A percentile compares a stretch with the other conserved stretches of the same genome.
Evolutionary conservation across 768 basidiomycete genomes (phyloP).

Genomic region (Paxillus involutus): DNA sequence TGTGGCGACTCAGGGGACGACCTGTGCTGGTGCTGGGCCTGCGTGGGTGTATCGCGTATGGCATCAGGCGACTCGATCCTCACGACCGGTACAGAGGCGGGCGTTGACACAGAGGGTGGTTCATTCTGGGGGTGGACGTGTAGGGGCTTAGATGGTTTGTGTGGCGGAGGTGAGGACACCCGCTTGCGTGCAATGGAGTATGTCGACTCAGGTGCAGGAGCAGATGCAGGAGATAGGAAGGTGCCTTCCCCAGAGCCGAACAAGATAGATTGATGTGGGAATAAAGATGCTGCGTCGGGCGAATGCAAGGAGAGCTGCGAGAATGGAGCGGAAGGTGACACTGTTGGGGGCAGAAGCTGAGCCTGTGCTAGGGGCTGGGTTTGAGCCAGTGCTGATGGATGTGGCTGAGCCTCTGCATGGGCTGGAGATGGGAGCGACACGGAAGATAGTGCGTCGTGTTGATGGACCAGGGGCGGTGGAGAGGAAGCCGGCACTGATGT

Average conservation of each 20-base stretch:
- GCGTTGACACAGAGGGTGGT: not conserved
- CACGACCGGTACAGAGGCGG: slow-evolving; percentile 11
- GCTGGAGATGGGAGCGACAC: not conserved
- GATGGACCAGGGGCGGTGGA: not conserved
- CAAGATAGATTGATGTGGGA: slow-evolving; percentile 9
- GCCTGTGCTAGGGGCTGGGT: slow-evolving; percentile 1
- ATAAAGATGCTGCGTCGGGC: slow-evolving; percentile 22
- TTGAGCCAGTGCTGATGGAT: not conserved
- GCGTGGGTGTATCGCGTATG: slow-evolving; percentile 24
- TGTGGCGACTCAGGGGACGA: slow-evolving; percentile 14
- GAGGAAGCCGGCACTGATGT: not conserved
- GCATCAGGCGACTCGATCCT: slow-evolving; percentile 9
- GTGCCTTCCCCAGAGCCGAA: slow-evolving; percentile 8
- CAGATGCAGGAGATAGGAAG: not conserved
- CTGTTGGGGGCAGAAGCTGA: slow-evolving; percentile 7
- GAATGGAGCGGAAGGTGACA: slow-evolving; percentile 50
- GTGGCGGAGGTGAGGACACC: slow-evolving; percentile 9
- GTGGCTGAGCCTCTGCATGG: not conserved
- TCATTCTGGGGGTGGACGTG: slow-evolving; percentile 28
- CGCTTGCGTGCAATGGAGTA: not conserved
- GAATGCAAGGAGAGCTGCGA: slow-evolving; percentile 51
- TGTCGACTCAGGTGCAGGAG: not conserved
- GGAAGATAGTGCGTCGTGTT: not conserved
- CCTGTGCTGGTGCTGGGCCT: slow-evolving; percentile 15
- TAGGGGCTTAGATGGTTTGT: slow-evolving; percentile 26